A percentile compares a stretch with the other conserved stretches of the same genome.
These are phyloP conservation scores for Tulasnella sp. DNA, from an alignment of 768 basidiomycete species.

Conservation along the genomic window DNA sequence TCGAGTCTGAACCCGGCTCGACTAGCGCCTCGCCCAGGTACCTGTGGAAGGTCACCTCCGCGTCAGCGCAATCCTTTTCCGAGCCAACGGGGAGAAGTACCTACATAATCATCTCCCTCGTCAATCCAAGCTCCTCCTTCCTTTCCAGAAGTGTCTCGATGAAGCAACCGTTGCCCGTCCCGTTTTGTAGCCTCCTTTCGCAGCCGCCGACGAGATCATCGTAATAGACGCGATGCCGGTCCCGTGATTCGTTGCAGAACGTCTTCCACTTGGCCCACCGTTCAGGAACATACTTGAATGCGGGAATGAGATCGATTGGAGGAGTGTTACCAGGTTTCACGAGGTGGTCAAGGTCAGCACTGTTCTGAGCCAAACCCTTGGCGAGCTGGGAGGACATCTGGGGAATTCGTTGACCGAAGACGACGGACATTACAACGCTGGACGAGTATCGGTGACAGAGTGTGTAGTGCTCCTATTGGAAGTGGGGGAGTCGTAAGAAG, in stretches of 20 bases:
- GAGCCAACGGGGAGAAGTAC: slow-evolving; percentile 8
- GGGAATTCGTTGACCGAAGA: slow-evolving; percentile 40
- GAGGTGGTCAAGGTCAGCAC: neutral
- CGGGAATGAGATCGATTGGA: slow-evolving; percentile 41
- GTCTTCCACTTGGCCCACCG: slow-evolving; percentile 42
- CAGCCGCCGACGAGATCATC: slow-evolving; percentile 36
- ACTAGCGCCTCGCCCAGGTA: slow-evolving; percentile 38
- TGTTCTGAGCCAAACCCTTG: neutral
- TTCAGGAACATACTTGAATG: slow-evolving; percentile 40
- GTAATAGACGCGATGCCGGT: slow-evolving; percentile 37
- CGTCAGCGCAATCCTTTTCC: neutral
- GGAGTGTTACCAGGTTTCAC: slow-evolving; percentile 40
- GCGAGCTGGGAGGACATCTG: neutral
- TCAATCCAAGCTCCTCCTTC: slow-evolving; percentile 34
- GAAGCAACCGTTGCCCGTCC: slow-evolving; percentile 37
- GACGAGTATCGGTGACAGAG: slow-evolving; percentile 38
- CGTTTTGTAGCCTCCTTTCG: slow-evolving; percentile 35
- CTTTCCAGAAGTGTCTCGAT: slow-evolving; percentile 38
- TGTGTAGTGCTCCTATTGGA: slow-evolving; percentile 36
- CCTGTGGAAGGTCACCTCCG: slow-evolving; percentile 32
- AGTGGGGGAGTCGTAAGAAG: neutral
- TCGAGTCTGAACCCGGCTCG: slow-evolving; percentile 39
- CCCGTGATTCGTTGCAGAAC: slow-evolving; percentile 33
- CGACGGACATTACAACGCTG: slow-evolving; percentile 38
- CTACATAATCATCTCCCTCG: slow-evolving; percentile 33